These are phyloP conservation scores for Aspergillus quadrilineatus DNA, from an alignment of 2,329 filamentous ascomycete genomes.

Conservation along the genomic window DNA sequence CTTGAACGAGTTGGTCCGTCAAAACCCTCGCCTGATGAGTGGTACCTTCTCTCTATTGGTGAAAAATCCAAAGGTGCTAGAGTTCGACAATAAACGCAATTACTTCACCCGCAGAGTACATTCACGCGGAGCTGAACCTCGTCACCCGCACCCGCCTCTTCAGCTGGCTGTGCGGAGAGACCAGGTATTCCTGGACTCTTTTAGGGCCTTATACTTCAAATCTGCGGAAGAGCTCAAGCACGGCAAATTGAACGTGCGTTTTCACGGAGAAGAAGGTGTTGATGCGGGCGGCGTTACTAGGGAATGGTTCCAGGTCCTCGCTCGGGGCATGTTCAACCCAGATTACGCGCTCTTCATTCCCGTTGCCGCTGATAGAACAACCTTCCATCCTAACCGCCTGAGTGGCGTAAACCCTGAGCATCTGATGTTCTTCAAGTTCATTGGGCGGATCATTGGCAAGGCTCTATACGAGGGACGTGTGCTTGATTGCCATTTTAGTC, in stretches of 20 bases:
- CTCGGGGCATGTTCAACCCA: conserved; percentile 97
- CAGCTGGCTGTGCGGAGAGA: conserved; percentile 89
- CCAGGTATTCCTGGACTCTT: conserved; percentile 96
- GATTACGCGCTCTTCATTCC: conserved; percentile 96
- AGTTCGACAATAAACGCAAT: conserved; percentile 99
- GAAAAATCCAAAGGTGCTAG: conserved; percentile 97
- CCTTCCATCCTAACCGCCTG: conserved; percentile 95
- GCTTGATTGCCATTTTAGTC: conserved; percentile 97
- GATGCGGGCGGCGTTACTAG: conserved; percentile 96
- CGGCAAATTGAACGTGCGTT: conserved; percentile 95
- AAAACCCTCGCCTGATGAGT: conserved; percentile 97
- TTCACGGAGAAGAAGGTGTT: conserved; percentile 95
- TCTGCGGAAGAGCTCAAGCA: conserved; percentile 96
- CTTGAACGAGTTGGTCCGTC: conserved; percentile 93
- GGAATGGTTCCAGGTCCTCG: conserved; percentile 98
- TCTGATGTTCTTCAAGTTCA: conserved; percentile 98
- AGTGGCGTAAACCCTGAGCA: conserved; percentile 95
- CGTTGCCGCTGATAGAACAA: conserved; percentile 94
- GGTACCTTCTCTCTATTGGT: conserved; percentile 94
- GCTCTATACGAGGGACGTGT: conserved; percentile 94
- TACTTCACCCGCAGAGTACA: conserved; percentile 97
- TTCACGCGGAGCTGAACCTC: conserved; percentile 65
- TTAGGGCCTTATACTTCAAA: conserved; percentile 98
- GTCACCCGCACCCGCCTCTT: conserved; percentile 72
- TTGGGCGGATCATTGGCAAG: conserved; percentile 96